Evolutionary conservation across 2,329 filamentous ascomycete species (phyloP).

Genomic region (Fusarium nematophilum): DNA sequence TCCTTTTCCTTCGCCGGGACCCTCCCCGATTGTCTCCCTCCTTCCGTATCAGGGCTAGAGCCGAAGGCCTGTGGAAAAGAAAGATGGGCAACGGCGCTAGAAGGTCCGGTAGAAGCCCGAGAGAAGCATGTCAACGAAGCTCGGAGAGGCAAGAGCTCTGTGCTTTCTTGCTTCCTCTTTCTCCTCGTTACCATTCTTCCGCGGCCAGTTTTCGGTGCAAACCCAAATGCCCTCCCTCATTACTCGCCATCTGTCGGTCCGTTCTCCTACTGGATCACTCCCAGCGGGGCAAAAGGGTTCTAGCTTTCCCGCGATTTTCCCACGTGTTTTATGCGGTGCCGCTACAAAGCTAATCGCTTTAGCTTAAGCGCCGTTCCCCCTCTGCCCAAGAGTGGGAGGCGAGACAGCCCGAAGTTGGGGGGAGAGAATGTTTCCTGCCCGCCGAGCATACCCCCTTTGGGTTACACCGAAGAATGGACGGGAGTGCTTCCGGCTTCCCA

Average conservation of each 20-base stretch:
- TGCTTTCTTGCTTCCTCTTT: neutral
- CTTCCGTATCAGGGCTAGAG: conserved; percentile 31
- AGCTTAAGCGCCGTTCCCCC: conserved; percentile 15
- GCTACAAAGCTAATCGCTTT: neutral
- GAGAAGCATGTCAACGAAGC: conserved; percentile 14
- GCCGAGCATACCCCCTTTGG: conserved; percentile 6
- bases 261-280: too few species aligned
- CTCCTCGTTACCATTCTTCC: too few species aligned
- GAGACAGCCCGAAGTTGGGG: conserved; percentile 28
- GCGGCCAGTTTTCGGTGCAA: too few species aligned
- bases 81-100: conserved; percentile 21
- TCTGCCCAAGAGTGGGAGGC: conserved; percentile 5
- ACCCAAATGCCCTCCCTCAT: too few species aligned
- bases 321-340: too few species aligned
- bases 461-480: conserved; percentile 4
- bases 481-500: conserved; percentile 14
- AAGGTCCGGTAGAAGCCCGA: conserved; percentile 27
- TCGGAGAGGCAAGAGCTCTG: neutral
- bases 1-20: conserved; percentile 23
- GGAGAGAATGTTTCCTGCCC: neutral
- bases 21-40: conserved; percentile 25
- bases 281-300: too few species aligned
- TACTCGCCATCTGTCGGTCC: too few species aligned
- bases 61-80: too few species aligned
- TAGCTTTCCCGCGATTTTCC: too few species aligned